These are phyloP conservation scores for Erucastrum elatum DNA, from an alignment of 345 rosid genomes.

Conservation along the genomic window DNA sequence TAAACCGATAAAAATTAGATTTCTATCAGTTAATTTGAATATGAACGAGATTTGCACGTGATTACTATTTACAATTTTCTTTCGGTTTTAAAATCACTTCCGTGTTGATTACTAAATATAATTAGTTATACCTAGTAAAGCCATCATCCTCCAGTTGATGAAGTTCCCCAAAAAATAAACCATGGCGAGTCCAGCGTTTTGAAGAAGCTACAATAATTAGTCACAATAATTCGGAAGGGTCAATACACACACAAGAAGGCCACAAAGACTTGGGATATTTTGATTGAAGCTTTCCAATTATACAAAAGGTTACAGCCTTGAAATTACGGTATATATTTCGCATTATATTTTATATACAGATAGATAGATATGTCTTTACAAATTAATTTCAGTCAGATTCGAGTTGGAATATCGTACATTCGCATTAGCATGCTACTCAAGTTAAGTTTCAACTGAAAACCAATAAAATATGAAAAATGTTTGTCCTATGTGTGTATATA, in stretches of 20 bases:
- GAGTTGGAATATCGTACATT: too few species aligned
- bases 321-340: neutral
- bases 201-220: slow-evolving; percentile 32
- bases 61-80: neutral
- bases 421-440: too few species aligned
- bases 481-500: too few species aligned
- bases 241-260: neutral
- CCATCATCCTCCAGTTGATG: slow-evolving; percentile 36
- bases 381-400: too few species aligned
- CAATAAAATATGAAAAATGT: too few species aligned
- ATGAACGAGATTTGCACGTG: neutral
- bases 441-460: neutral
- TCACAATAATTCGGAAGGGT: neutral
- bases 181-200: slow-evolving; percentile 35
- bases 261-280: neutral
- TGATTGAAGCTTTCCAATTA: neutral
- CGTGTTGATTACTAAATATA: neutral
- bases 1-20: neutral
- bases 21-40: neutral
- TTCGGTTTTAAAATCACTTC: neutral
- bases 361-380: too few species aligned
- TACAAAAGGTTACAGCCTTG: neutral
- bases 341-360: neutral
- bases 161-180: slow-evolving; percentile 32
- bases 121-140: slow-evolving; percentile 30